phyloP scores from a whole-genome alignment of 2,329 filamentous ascomycete genomes.

The Hymenoscyphus scutula region DNA sequence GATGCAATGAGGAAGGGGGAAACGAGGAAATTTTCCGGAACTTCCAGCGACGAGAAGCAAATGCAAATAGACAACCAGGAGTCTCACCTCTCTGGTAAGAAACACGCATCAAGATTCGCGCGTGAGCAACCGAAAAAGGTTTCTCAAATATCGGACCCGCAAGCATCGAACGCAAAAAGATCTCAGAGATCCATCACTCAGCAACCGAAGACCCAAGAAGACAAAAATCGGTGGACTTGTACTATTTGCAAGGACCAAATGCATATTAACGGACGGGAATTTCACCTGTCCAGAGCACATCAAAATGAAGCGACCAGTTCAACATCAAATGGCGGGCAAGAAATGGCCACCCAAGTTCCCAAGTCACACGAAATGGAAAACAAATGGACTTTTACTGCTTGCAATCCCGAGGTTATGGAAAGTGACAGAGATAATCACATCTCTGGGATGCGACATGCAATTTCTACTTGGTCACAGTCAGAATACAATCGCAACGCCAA shows the following conservation, averaged over 20 bases:
- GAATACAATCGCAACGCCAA: neutral
- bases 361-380: neutral
- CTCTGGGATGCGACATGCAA: neutral
- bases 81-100: neutral
- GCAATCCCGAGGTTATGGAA: neutral
- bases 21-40: too few species aligned
- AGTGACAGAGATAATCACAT: neutral
- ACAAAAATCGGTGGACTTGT: neutral
- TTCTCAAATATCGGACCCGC: neutral
- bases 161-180: too few species aligned
- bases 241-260: neutral
- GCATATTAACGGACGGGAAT: too few species aligned
- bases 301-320: too few species aligned
- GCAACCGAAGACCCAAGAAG: neutral
- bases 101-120: neutral
- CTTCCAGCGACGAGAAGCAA: neutral
- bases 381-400: neutral
- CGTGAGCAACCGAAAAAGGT: neutral
- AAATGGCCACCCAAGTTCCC: neutral
- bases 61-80: too few species aligned
- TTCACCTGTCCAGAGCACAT: too few species aligned
- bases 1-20: neutral
- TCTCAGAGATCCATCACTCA: neutral
- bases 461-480: neutral
- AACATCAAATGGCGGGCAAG: too few species aligned